Evolutionary conservation across 495 filamentous ascomycete species (phyloP).

Genomic region (Talaromyces proteolyticus): DNA sequence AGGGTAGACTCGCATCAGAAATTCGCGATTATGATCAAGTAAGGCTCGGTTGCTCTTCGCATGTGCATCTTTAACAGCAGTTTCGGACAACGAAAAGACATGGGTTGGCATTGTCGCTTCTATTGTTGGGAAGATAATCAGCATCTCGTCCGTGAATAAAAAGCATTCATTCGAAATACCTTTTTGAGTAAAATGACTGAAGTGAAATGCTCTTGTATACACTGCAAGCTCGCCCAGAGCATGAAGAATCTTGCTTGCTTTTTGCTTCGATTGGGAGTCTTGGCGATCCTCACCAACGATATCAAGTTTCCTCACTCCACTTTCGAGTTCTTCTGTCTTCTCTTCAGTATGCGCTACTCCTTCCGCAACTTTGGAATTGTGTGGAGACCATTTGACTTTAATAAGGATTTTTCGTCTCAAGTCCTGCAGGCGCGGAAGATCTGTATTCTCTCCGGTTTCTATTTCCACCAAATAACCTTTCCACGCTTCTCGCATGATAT

Average conservation of each 20-base stretch:
- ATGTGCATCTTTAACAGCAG: conserved; percentile 65
- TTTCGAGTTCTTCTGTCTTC: conserved; percentile 9
- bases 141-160: neutral
- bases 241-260: conserved; percentile 68
- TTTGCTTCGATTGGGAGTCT: conserved; percentile 19
- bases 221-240: conserved; percentile 68
- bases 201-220: conserved; percentile 77
- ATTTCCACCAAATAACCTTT: conserved; percentile 59
- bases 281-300: conserved; percentile 8
- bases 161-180: conserved; percentile 20
- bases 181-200: conserved; percentile 59
- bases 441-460: conserved; percentile 38
- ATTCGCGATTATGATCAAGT: conserved; percentile 77
- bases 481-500: conserved; percentile 82
- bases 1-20: conserved; percentile 86
- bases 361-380: conserved; percentile 20
- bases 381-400: conserved; percentile 74
- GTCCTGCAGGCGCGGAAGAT: conserved; percentile 59
- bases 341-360: conserved; percentile 14
- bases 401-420: conserved; percentile 76
- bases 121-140: conserved; percentile 11
- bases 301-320: neutral
- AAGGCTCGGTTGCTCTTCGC: conserved; percentile 51
- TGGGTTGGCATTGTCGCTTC: conserved; percentile 73
- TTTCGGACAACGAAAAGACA: conserved; percentile 83